phyloP scores from a whole-genome alignment of 2,329 filamentous ascomycete species.

The Ascochyta koolunga region DNA sequence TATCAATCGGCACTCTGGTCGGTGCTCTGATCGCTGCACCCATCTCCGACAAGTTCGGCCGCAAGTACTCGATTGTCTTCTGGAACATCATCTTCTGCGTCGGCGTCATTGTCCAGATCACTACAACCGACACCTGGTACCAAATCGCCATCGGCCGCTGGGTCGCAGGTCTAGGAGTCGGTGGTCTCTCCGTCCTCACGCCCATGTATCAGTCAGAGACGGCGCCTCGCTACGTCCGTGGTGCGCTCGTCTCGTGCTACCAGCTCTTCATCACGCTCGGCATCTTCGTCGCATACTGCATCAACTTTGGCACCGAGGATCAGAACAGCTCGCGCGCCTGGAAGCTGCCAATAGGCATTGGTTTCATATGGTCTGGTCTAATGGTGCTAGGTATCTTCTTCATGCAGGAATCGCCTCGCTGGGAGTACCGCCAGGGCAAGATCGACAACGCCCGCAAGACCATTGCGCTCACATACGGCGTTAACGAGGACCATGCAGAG shows the following conservation, averaged over 20 bases:
- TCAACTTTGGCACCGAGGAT: slow-evolving; percentile 66
- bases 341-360: slow-evolving; percentile 68
- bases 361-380: slow-evolving; percentile 62
- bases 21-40: slow-evolving; percentile 66
- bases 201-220: slow-evolving; percentile 71
- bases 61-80: slow-evolving; percentile 66
- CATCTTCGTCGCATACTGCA: slow-evolving; percentile 60
- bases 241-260: slow-evolving; percentile 67
- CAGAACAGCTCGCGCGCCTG: slow-evolving; percentile 60
- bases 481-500: slow-evolving; percentile 61
- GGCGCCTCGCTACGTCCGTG: slow-evolving; percentile 68
- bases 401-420: slow-evolving; percentile 64
- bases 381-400: slow-evolving; percentile 61
- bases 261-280: slow-evolving; percentile 74
- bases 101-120: slow-evolving; percentile 70
- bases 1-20: slow-evolving; percentile 77
- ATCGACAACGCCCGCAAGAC: slow-evolving; percentile 58
- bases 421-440: slow-evolving; percentile 63
- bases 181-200: slow-evolving; percentile 64
- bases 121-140: slow-evolving; percentile 62
- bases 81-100: slow-evolving; percentile 68
- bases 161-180: slow-evolving; percentile 70
- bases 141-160: slow-evolving; percentile 69
- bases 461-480: slow-evolving; percentile 61
- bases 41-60: slow-evolving; percentile 66